Base-by-base conservation (phyloP, 2,329 filamentous ascomycete genomes). In the Epichloe sp. region DNA sequence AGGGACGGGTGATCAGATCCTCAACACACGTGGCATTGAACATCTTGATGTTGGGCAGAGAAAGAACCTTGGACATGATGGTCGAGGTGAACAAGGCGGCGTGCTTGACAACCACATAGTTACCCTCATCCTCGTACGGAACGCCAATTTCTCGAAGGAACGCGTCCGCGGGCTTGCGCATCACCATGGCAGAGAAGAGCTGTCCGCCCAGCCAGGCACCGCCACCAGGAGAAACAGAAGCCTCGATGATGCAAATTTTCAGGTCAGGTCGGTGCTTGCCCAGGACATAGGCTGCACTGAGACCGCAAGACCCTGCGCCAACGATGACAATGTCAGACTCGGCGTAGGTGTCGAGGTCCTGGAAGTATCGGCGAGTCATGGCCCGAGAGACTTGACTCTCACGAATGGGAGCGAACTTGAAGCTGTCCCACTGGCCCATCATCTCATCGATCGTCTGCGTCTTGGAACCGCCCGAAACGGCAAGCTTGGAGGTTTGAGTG, bases 11-110 rank as follows among this genome's bases (percentile, higher is more conserved):
- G 69, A 96, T 91, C 56, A 96, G 75, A 63, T 96, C 89, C 71
- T 96, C 90, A 43, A 96, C 89, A 19, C 85, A 78, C 37, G 90
- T 95, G 38, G 89, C 89, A 66, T 96, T 96, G 81, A 95, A 96
- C 55, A 96, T 82, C 79, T 96, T 96, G 63, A 95, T 80, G 69
- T 96, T 95, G 56, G 87, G 86, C 73, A 94, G 86, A 53, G 78
- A 71, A 48, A 96, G 74, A 10, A 96, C 89, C 70, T 85, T 85
- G 64, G 83, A 85, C 61, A 96, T 73, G 53, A 96, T 74, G 26
- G 89, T 95, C 54, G 84, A 88, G 35, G 89, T 96, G 75, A 95
- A 95, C 54, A 95, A 78, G 0, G 89, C 87, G 36, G 90, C 89
- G 69, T 95, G 89, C 80, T 93, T 94, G 66, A 95, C 89, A 1